A percentile compares a stretch with the other conserved stretches of the same genome.
Conservation (phyloP, 2,329 filamentous ascomycete species). For the Aspergillus oerlinghausenensis region DNA sequence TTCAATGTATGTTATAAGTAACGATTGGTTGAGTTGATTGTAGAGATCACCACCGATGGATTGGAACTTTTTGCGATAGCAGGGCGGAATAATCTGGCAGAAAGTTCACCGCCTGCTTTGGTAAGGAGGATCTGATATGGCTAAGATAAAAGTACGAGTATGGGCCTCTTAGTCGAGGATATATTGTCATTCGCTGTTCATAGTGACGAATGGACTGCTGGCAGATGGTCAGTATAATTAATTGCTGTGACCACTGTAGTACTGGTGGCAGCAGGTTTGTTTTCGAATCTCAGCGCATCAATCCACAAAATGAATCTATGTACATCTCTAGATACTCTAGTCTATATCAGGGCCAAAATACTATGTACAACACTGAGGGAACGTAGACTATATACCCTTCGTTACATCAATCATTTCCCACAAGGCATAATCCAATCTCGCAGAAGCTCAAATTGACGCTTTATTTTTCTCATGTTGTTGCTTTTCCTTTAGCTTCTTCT, state of each 20-base stretch:
- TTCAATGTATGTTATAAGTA: neutral
- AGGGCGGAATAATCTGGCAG: conserved; percentile 9
- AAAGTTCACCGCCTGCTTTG: conserved; percentile 1
- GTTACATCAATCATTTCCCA: neutral
- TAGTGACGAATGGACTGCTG: neutral
- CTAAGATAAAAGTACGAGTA: too few species aligned
- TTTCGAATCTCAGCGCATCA: neutral
- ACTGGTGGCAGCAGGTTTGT: neutral
- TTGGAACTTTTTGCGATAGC: conserved; percentile 8
- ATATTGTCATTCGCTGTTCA: neutral
- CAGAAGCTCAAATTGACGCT: conserved; percentile 8
- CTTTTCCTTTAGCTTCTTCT: conserved; percentile 80
- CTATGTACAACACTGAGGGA: neutral
- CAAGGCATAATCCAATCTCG: neutral
- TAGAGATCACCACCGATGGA: neutral
- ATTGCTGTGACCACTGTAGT: neutral
- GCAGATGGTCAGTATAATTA: neutral
- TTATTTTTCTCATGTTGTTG: conserved; percentile 53
- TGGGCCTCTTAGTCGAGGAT: neutral
- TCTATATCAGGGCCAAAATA: neutral
- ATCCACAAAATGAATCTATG: neutral
- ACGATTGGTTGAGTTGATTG: neutral
- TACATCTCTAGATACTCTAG: neutral
- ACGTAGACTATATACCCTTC: neutral
- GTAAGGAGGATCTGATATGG: neutral